Percentiles rank a stretch among this genome's conserved stretches.
These are phyloP conservation scores for Talaromyces sp. DNA, from an alignment of 2,329 filamentous ascomycete genomes.

Conservation along the genomic window DNA sequence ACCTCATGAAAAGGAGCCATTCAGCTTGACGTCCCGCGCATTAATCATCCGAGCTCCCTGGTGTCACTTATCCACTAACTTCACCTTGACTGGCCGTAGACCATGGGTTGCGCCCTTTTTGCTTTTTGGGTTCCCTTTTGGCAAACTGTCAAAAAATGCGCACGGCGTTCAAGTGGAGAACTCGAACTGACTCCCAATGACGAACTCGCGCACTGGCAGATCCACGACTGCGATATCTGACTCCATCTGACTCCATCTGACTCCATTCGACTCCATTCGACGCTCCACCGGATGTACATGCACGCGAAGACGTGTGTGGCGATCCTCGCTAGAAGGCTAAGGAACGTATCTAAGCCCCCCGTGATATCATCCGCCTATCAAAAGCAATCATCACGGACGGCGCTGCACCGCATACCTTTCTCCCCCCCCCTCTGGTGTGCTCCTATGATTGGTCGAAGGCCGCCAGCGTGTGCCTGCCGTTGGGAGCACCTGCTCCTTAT, in stretches of 20 bases:
- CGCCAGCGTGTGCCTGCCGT: background rate
- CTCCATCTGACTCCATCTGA: too few species aligned
- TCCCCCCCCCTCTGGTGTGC: background rate
- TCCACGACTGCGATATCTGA: background rate
- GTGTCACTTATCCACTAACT: background rate
- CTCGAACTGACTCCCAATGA: background rate
- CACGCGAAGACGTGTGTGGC: background rate
- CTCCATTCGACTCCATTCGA: background rate
- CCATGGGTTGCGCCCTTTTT: background rate
- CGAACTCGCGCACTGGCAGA: background rate
- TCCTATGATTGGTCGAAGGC: background rate
- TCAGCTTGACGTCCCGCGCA: background rate
- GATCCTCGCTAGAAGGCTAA: background rate
- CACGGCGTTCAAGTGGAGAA: background rate
- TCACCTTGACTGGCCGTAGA: background rate
- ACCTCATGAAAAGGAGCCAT: background rate
- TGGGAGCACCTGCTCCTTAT: background rate
- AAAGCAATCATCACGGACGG: background rate
- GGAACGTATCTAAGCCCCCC: background rate
- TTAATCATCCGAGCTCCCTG: background rate
- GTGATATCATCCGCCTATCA: conserved; percentile 7
- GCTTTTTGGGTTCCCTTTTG: background rate
- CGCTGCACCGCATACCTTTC: background rate
- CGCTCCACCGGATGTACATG: background rate
- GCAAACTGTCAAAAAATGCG: background rate